Percentiles rank a stretch among this genome's conserved stretches.
Evolutionary conservation across 176 grass and related monocot species (phyloP).

Genomic region (Miscanthus lutarioriparius): DNA sequence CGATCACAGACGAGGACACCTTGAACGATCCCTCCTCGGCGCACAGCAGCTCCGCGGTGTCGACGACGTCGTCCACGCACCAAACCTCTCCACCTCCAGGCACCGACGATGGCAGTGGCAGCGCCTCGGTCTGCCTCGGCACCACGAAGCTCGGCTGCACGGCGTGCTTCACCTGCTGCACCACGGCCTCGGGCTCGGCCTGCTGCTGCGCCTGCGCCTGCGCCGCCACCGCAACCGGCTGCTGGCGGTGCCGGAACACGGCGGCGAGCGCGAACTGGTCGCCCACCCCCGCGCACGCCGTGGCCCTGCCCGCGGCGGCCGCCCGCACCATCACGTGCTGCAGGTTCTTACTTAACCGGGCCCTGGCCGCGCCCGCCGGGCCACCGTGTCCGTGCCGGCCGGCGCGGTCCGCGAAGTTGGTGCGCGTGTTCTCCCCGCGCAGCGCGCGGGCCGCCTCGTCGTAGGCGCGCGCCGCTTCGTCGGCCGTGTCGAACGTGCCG

Average conservation of each 20-base stretch:
- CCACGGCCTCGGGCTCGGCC: neutral
- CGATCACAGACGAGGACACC: conserved; percentile 67
- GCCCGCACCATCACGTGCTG: conserved; percentile 47
- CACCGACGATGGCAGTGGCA: neutral
- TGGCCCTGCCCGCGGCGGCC: conserved; percentile 29
- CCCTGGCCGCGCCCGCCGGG: conserved; percentile 1
- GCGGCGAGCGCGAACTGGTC: conserved; percentile 59
- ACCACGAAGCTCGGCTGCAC: conserved; percentile 75
- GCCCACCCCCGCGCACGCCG: conserved; percentile 29
- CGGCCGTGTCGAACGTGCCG: conserved; percentile 76
- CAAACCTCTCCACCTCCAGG: neutral
- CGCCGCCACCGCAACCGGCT: neutral
- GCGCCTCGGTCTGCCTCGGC: conserved; percentile 45
- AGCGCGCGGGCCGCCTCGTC: conserved; percentile 63
- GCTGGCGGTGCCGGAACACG: conserved; percentile 43
- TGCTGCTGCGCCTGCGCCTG: neutral
- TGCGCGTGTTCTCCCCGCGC: conserved; percentile 53
- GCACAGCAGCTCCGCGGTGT: neutral
- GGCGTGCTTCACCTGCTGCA: conserved; percentile 18
- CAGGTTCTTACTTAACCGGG: conserved; percentile 55
- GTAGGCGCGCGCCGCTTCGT: conserved; percentile 71
- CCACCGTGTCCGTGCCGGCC: neutral
- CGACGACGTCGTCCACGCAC: neutral
- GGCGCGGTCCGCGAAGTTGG: conserved; percentile 52
- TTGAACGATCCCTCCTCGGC: conserved; percentile 34